Evolutionary conservation across 352 stramenopile species (phyloP), one percentile per base, ranked within the genome.

Genomic region (Phytophthora multivora): DNA sequence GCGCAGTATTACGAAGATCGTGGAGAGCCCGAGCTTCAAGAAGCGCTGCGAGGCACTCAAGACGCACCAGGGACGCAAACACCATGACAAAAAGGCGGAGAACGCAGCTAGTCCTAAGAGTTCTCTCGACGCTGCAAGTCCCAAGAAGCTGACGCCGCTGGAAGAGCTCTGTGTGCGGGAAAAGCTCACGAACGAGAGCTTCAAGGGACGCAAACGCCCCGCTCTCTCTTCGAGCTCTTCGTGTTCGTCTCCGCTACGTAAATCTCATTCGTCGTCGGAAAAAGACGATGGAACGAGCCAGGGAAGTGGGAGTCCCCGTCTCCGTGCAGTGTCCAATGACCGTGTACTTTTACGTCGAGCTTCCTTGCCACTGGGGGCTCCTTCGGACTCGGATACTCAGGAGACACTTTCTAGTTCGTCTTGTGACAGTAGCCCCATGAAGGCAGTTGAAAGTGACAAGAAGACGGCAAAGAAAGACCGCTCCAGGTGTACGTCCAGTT

Each of bases 11-110:
- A 64, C 45, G 2, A 75, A 80, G 31, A 77, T 80, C 38, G 68
- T 77, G 1, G 63, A 77, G 45, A 77, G 67, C 15, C 19, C 71
- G 12, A 80, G 52, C 35, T 80, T 80, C 35, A 75, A 75, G 42
- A 80, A 75, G n/a, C 67, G 71, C 30, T 80, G 71, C 43, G 71
- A 80, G 40, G 71, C 63, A 33, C 64, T 80, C 11, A 71, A 77
- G 35, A 57, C 67, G 3, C 59, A 65, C 40, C 19, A 50, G 10
- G 49, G 35, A 23, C 48, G 38, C 5, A 69, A 67, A 28, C 58
- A 63, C 19, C n/a, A 63, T 46, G 49, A 63, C 45, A 56, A 60
- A 15, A 73, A 66, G 46, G 21, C 26, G 7, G 70, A 63, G 11
- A 26, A 59, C 9, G 16, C 23, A 21, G 41, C 1, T 11, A 47